Percentiles rank a stretch among this genome's conserved stretches.
phyloP scores from a whole-genome alignment of 768 basidiomycete genomes.

The Macrocybe gigantea region DNA sequence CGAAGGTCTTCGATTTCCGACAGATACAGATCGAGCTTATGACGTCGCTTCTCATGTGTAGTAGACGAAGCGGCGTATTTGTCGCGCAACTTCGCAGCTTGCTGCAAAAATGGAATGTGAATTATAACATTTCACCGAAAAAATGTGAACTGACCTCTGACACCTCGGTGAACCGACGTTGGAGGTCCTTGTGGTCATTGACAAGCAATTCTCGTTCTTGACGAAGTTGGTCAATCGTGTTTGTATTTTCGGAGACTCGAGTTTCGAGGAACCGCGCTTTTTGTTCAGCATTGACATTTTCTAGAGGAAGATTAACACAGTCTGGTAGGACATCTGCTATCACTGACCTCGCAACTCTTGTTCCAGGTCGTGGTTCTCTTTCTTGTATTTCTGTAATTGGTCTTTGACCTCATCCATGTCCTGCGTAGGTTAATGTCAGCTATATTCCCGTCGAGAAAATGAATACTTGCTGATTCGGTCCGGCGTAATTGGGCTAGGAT shows the following conservation, averaged over 20 bases:
- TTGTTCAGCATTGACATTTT: conserved; percentile 64
- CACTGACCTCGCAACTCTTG: conserved; percentile 62
- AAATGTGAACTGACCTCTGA: conserved; percentile 49
- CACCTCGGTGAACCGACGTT: conserved; percentile 57
- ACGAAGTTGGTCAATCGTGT: conserved; percentile 68
- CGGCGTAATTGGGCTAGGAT: conserved; percentile 60
- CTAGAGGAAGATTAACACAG: conserved; percentile 21
- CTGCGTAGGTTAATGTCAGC: conserved; percentile 25
- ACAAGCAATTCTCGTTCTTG: conserved; percentile 70
- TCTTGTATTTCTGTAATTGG: conserved; percentile 64
- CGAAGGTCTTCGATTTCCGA: conserved; percentile 76
- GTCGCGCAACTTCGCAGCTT: conserved; percentile 54
- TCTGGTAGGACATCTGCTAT: background rate
- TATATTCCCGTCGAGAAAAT: background rate
- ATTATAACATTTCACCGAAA: background rate
- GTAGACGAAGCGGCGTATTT: conserved; percentile 56
- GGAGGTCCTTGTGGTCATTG: conserved; percentile 67
- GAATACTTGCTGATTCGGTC: conserved; percentile 58
- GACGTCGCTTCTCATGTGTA: conserved; percentile 65
- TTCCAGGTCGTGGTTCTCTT: conserved; percentile 70
- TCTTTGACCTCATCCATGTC: conserved; percentile 75
- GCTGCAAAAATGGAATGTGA: conserved; percentile 26
- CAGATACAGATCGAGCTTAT: conserved; percentile 67
- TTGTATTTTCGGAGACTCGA: conserved; percentile 62
- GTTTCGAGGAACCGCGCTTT: conserved; percentile 64